Conservation (phyloP, 225 moss, liverwort and hornwort species). For the Straminergon stramineum region DNA sequence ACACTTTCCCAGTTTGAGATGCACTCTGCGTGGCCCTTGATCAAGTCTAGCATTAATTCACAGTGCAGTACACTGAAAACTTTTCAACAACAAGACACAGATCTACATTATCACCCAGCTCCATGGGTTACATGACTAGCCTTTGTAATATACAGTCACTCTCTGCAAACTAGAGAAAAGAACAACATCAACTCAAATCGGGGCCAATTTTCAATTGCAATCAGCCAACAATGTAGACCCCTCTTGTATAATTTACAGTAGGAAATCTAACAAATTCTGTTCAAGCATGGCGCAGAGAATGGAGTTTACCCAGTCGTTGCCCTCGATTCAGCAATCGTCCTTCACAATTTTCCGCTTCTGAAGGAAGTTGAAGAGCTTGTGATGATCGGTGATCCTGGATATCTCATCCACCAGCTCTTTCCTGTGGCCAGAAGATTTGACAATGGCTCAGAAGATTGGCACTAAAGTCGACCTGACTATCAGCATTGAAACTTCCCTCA, state of each 20-base stretch:
- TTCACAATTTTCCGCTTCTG: constrained; percentile 61
- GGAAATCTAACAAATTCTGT: constrained; percentile 3
- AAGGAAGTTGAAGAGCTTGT: constrained; percentile 54
- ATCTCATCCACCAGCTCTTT: constrained; percentile 54
- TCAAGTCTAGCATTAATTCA: neutral
- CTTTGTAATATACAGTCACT: constrained; percentile 33
- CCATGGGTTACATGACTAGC: constrained; percentile 12
- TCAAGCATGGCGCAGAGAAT: neutral
- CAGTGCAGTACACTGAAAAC: constrained; percentile 4
- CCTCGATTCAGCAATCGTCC: constrained; percentile 30
- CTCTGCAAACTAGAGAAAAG: constrained; percentile 8
- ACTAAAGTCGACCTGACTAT: neutral
- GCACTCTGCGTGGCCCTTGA: neutral
- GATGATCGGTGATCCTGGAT: constrained; percentile 57
- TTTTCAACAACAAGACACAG: neutral
- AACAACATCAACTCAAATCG: constrained; percentile 1
- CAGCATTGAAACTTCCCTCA: neutral
- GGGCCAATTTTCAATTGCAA: neutral
- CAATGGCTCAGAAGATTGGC: neutral
- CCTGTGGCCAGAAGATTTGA: constrained; percentile 20
- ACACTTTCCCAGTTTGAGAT: neutral
- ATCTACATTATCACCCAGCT: neutral
- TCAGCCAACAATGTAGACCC: constrained; percentile 3
- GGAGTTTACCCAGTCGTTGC: neutral
- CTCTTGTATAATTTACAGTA: constrained; percentile 6